Evolutionary conservation across 1,284 basidiomycete species (phyloP).

Genomic region (Coriolopsis trogii): DNA sequence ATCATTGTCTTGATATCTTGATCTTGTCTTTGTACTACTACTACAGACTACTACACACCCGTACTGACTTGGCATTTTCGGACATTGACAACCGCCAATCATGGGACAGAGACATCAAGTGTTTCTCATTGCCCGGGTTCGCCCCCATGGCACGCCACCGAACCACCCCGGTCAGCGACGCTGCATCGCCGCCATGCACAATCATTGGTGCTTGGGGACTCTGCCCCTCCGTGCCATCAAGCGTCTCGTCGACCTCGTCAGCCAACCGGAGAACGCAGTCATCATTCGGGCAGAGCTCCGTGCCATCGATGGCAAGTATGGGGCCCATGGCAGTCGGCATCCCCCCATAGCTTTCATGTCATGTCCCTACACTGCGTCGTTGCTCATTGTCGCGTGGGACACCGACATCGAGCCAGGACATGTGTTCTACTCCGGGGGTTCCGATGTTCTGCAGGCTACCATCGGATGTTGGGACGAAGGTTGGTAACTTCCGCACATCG

Average conservation of each 20-base stretch:
- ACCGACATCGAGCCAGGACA: conserved; percentile 11
- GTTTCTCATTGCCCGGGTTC: conserved; percentile 41
- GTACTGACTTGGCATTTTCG: no score
- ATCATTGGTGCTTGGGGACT: conserved; percentile 43
- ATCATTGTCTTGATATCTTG: no score
- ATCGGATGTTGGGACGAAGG: conserved; percentile 35
- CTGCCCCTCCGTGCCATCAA: conserved; percentile 34
- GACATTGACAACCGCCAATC: no score
- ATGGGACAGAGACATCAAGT: conserved; percentile 29
- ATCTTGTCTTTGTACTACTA: no score
- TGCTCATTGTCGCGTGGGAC: conserved; percentile 22
- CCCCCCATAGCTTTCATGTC: conserved; percentile 28
- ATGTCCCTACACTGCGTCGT: conserved; percentile 34
- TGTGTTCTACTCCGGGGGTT: conserved; percentile 5
- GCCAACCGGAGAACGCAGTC: conserved; percentile 38
- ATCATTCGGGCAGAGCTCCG: conserved; percentile 39
- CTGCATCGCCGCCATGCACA: conserved; percentile 42
- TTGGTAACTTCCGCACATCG: conserved; percentile 18
- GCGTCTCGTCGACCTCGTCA: conserved; percentile 40
- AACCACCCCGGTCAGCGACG: conserved; percentile 33
- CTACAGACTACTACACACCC: no score
- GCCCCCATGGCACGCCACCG: conserved; percentile 24
- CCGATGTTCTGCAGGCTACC: conserved; percentile 16
- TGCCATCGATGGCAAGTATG: conserved; percentile 31
- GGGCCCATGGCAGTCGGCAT: conserved; percentile 4